Evolutionary conservation across 306 rosid species (phyloP).

Genomic region (Macrotyloma uniflorum): DNA sequence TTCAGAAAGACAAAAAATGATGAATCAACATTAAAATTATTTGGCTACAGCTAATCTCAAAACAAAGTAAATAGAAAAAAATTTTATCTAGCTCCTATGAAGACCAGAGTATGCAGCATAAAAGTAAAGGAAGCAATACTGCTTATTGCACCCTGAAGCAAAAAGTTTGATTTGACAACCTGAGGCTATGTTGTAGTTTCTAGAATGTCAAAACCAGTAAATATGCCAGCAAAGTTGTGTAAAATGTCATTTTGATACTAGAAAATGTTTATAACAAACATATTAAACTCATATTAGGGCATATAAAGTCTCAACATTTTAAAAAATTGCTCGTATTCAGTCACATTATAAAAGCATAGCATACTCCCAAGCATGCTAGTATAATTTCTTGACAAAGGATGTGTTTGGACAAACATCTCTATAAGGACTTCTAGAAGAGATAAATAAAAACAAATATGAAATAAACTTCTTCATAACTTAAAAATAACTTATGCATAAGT

Average conservation of each 20-base stretch:
- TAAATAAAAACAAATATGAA: no score
- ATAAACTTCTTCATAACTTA: no score
- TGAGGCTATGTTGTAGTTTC: constrained; percentile 24
- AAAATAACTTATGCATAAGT: no score
- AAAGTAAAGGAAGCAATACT: not conserved
- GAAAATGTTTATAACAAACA: not conserved
- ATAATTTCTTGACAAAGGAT: not conserved
- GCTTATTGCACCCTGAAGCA: constrained; percentile 13
- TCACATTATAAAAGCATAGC: constrained; percentile 8
- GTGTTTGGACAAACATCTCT: no score
- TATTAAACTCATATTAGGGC: not conserved
- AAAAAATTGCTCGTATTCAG: not conserved
- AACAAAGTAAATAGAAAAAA: constrained; percentile 23
- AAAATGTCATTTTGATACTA: constrained; percentile 5
- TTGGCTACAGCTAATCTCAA: constrained; percentile 19
- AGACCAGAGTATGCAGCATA: not conserved
- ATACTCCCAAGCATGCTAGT: not conserved
- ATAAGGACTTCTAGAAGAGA: no score
- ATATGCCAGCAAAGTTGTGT: not conserved
- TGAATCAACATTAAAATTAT: constrained; percentile 27
- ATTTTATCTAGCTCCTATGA: not conserved
- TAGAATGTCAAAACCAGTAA: constrained; percentile 32
- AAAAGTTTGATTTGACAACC: constrained; percentile 9
- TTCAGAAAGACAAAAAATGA: constrained; percentile 28
- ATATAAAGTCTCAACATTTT: constrained; percentile 6